Evolutionary conservation across 768 basidiomycete genomes (phyloP).

Genomic region (Favolaschia claudopus): DNA sequence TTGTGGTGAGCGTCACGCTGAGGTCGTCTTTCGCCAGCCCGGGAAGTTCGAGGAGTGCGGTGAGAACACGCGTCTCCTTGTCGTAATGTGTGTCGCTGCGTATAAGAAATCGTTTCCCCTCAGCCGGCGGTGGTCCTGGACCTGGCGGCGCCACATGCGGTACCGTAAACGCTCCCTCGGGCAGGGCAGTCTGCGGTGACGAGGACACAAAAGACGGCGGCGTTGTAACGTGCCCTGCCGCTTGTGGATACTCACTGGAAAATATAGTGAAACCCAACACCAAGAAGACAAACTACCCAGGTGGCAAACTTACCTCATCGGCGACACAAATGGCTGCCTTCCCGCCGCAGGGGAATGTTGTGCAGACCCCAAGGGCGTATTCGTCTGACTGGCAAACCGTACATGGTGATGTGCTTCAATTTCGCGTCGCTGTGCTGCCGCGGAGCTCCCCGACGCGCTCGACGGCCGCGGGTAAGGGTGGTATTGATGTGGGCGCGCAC

Average conservation of each 20-base stretch:
- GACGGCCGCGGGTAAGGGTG: constrained; percentile 21
- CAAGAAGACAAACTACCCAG: constrained; percentile 25
- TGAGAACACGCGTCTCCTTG: constrained; percentile 54
- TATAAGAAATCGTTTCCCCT: constrained; percentile 49
- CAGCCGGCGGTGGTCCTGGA: constrained; percentile 10
- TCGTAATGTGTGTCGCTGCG: constrained; percentile 71
- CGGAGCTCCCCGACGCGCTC: background rate
- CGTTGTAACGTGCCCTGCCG: background rate
- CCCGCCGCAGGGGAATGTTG: constrained; percentile 28
- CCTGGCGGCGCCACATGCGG: background rate
- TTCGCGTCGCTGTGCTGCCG: constrained; percentile 22
- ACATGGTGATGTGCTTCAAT: constrained; percentile 22
- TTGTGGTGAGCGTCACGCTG: constrained; percentile 65
- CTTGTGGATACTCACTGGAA: constrained; percentile 6
- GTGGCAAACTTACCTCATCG: constrained; percentile 17
- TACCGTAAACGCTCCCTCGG: constrained; percentile 2
- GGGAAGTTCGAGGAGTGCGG: constrained; percentile 73
- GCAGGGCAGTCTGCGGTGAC: constrained; percentile 8
- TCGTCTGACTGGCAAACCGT: constrained; percentile 30
- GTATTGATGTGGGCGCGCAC: constrained; percentile 26
- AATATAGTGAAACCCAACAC: constrained; percentile 24
- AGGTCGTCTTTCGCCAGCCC: constrained; percentile 68
- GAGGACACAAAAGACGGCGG: constrained; percentile 7
- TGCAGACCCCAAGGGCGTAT: constrained; percentile 23
- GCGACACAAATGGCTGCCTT: constrained; percentile 32